A percentile compares a stretch with the other conserved stretches of the same genome.
These are phyloP conservation scores for Laburnicola sp. DNA, from an alignment of 2,329 filamentous ascomycete species.

Conservation along the genomic window DNA sequence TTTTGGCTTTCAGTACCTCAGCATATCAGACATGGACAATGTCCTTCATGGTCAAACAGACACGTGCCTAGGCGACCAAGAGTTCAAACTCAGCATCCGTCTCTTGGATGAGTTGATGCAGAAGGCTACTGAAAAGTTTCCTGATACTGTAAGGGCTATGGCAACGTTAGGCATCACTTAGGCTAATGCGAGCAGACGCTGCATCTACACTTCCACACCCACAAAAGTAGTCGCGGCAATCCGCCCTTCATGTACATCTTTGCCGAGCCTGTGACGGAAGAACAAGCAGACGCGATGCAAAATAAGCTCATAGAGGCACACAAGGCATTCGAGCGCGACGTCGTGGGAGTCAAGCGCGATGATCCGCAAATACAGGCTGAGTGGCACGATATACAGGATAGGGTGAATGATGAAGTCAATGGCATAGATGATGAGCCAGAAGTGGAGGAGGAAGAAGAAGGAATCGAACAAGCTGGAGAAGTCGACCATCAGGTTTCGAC, in stretches of 20 bases:
- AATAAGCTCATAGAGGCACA: constrained; percentile 65
- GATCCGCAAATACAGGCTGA: constrained; percentile 33
- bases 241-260: constrained; percentile 84
- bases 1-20: constrained; percentile 96
- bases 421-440: constrained; percentile 27
- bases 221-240: constrained; percentile 49
- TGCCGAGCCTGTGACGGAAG: constrained; percentile 76
- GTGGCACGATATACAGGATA: constrained; percentile 38
- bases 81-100: constrained; percentile 80
- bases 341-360: constrained; percentile 52
- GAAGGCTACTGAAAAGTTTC: constrained; percentile 73
- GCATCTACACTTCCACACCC: constrained; percentile 80
- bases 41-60: constrained; percentile 79
- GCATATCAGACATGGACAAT: constrained; percentile 83
- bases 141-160: constrained; percentile 56
- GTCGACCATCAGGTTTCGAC: constrained; percentile 2
- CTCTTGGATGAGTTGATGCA: constrained; percentile 80
- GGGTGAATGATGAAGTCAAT: constrained; percentile 38
- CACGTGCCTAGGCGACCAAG: constrained; percentile 70
- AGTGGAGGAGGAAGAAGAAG: constrained; percentile 23
- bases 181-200: constrained; percentile 57
- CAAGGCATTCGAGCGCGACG: constrained; percentile 67
- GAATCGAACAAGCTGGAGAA: constrained; percentile 11
- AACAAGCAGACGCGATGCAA: constrained; percentile 75
- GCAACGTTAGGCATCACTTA: background rate